These are phyloP conservation scores for Coemansia sp. DNA, from an alignment of 192 early-diverging fungal species.

Conservation along the genomic window DNA sequence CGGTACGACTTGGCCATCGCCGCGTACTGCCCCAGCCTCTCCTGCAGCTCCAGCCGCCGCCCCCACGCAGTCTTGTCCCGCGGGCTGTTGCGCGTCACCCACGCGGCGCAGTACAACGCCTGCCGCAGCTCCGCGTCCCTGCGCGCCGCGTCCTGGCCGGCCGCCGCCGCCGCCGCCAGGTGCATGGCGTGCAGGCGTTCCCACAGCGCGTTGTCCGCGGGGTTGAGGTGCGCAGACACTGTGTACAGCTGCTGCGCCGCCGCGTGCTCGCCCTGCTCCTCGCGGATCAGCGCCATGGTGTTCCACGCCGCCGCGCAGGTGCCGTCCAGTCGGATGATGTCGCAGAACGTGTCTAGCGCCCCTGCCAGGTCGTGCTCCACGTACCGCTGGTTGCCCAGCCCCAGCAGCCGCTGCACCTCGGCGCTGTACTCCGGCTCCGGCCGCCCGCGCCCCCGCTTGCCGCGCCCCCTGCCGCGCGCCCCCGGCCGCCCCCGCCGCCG, in stretches of 20 bases:
- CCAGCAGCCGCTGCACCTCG: conserved; percentile 62
- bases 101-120: conserved; percentile 79
- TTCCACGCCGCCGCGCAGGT: conserved; percentile 81
- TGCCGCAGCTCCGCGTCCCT: conserved; percentile 60
- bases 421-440: conserved; percentile 16
- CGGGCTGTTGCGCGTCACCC: conserved; percentile 64
- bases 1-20: conserved; percentile 61
- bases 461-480: background rate
- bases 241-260: conserved; percentile 76
- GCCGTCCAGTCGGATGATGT: conserved; percentile 70
- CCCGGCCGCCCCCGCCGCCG: background rate
- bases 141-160: conserved; percentile 10
- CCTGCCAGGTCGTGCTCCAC: conserved; percentile 61
- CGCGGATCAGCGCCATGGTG: conserved; percentile 85
- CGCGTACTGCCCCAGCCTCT: conserved; percentile 48
- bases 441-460: background rate
- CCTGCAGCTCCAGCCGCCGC: conserved; percentile 66
- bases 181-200: conserved; percentile 75
- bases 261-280: conserved; percentile 73
- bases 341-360: conserved; percentile 75
- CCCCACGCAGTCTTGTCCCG: conserved; percentile 64
- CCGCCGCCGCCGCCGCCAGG: conserved; percentile 44
- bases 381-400: conserved; percentile 77
- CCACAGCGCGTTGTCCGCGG: conserved; percentile 75
- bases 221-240: conserved; percentile 86